Conservation (phyloP, 2,329 filamentous ascomycete species). For the Leptographium galeiforme region DNA sequence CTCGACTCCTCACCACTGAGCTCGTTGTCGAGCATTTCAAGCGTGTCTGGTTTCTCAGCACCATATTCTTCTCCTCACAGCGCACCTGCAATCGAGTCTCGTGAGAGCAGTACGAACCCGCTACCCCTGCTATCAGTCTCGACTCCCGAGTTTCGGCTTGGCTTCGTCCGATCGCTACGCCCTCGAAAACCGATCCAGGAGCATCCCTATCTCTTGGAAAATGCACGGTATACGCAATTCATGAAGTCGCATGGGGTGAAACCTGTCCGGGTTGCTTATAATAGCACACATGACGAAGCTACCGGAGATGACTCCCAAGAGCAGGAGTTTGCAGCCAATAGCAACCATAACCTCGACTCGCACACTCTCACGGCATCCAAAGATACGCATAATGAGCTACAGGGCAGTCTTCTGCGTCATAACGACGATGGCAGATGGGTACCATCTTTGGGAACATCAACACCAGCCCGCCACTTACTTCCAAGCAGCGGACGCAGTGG, state of each 20-base stretch:
- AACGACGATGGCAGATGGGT: slow-evolving; percentile 7
- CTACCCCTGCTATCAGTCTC: slow-evolving; percentile 5
- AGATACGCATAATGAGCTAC: slow-evolving; percentile 4
- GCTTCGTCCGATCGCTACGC: slow-evolving; percentile 36
- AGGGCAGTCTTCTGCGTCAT: background rate
- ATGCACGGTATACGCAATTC: slow-evolving; percentile 36
- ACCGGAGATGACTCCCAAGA: slow-evolving; percentile 32
- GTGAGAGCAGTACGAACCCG: background rate
- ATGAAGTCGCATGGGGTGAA: slow-evolving; percentile 42
- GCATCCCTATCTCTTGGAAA: slow-evolving; percentile 45
- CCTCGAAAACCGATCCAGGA: slow-evolving; percentile 48
- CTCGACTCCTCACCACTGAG: slow-evolving; percentile 6
- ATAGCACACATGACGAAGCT: slow-evolving; percentile 14
- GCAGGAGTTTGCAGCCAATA: slow-evolving; percentile 33
- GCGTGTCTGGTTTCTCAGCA: background rate
- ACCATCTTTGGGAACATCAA: slow-evolving; percentile 17
- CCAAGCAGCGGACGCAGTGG: slow-evolving; percentile 17
- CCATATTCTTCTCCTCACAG: background rate
- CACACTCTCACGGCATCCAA: background rate
- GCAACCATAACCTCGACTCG: slow-evolving; percentile 9
- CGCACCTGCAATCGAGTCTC: background rate
- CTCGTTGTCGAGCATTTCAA: slow-evolving; percentile 3
- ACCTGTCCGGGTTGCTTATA: slow-evolving; percentile 30
- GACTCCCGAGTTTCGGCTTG: slow-evolving; percentile 13
- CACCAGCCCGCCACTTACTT: slow-evolving; percentile 10